Conservation (phyloP, 1,284 basidiomycete species). For the Pholiota adiposa region DNA sequence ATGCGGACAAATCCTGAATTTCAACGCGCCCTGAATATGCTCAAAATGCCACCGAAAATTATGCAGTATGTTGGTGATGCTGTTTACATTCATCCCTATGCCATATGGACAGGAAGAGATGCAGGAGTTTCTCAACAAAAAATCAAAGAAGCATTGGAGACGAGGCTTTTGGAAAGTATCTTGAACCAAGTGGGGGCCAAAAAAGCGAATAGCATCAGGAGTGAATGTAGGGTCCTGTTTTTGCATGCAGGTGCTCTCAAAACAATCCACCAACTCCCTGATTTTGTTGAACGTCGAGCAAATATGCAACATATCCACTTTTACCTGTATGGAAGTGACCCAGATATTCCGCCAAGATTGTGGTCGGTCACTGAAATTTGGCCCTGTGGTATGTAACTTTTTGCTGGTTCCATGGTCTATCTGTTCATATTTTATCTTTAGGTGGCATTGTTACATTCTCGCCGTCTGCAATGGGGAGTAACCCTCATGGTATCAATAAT, state of each 20-base stretch:
- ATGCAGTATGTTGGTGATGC: conserved; percentile 43
- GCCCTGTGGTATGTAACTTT: conserved; percentile 53
- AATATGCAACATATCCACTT: conserved; percentile 54
- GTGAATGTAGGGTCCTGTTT: conserved; percentile 55
- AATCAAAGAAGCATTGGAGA: conserved; percentile 41
- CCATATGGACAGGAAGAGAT: conserved; percentile 34
- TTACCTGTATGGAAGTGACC: conserved; percentile 67
- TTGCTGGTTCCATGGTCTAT: neutral
- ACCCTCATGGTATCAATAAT: conserved; percentile 47
- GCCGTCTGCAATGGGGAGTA: conserved; percentile 54
- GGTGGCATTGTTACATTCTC: conserved; percentile 74
- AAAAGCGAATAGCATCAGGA: conserved; percentile 39
- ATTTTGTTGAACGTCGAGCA: conserved; percentile 47
- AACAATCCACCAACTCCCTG: conserved; percentile 49
- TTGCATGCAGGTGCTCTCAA: conserved; percentile 63
- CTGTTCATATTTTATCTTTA: conserved; percentile 31
- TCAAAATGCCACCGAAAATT: conserved; percentile 48
- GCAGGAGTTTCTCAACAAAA: neutral
- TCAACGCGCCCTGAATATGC: conserved; percentile 47
- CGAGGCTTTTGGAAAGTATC: conserved; percentile 45
- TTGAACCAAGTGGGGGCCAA: conserved; percentile 39
- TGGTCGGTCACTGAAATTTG: conserved; percentile 70
- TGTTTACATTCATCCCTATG: conserved; percentile 32
- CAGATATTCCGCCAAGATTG: conserved; percentile 45
- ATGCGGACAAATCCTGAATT: conserved; percentile 33